Percentiles rank a stretch among this genome's conserved stretches.
Conservation (phyloP, 805 yeast genomes). For the Saccharomycopsis olivae region DNA sequence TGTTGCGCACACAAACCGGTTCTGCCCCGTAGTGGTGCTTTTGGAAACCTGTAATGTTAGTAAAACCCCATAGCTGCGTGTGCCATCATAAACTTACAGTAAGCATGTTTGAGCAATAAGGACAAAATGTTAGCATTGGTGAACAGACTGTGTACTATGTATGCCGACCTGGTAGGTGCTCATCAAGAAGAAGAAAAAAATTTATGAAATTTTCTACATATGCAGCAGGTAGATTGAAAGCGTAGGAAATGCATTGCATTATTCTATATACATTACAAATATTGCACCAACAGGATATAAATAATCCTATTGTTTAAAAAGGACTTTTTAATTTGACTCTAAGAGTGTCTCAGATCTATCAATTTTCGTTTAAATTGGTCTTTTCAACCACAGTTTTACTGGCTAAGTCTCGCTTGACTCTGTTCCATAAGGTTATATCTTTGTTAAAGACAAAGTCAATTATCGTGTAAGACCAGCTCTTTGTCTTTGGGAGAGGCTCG, state of each 20-base stretch:
- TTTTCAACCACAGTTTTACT: background rate
- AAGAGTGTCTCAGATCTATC: too few species aligned
- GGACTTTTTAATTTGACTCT: too few species aligned
- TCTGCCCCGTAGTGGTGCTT: slow-evolving; percentile 43
- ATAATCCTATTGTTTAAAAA: too few species aligned
- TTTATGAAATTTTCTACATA: too few species aligned
- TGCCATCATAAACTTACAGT: slow-evolving; percentile 30
- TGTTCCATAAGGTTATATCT: slow-evolving; percentile 62
- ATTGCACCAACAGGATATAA: too few species aligned
- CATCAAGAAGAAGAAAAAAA: too few species aligned
- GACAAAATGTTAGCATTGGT: slow-evolving; percentile 97
- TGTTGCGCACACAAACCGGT: slow-evolving; percentile 78
- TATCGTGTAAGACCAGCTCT: slow-evolving; percentile 71
- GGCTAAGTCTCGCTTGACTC: slow-evolving; percentile 53
- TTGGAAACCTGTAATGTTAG: slow-evolving; percentile 34
- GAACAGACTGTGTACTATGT: too few species aligned
- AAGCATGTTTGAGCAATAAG: slow-evolving; percentile 87
- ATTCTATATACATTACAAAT: too few species aligned
- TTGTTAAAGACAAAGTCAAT: slow-evolving; percentile 61
- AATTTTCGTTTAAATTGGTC: slow-evolving; percentile 13
- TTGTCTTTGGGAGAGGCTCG: slow-evolving; percentile 64
- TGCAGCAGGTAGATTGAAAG: too few species aligned
- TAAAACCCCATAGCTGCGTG: background rate
- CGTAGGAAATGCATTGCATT: too few species aligned
- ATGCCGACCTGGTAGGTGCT: too few species aligned